These are phyloP conservation scores for Ceratobasidium sp. DNA, from an alignment of 1,284 basidiomycete genomes.

Conservation along the genomic window DNA sequence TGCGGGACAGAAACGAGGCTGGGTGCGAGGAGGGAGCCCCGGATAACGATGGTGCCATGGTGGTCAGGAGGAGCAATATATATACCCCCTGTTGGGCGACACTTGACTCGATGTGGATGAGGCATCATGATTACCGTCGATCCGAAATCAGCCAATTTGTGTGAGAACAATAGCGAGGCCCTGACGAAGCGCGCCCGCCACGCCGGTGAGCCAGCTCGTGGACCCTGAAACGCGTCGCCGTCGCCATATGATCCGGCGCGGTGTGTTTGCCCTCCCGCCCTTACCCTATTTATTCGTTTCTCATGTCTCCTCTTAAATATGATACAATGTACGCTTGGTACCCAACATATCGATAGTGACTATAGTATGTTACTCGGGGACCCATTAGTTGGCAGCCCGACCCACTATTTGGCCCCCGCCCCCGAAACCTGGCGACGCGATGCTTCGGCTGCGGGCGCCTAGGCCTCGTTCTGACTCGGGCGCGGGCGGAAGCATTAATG, in stretches of 20 bases:
- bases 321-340: too few relatives aligned
- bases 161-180: conserved; percentile 20
- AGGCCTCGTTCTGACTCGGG: conserved; percentile 7
- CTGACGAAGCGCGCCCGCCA: conserved; percentile 7
- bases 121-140: background rate
- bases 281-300: too few relatives aligned
- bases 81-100: conserved; percentile 21
- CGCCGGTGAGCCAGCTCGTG: background rate
- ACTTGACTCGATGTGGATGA: conserved; percentile 15
- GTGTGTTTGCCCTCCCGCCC: conserved; percentile 8
- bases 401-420: conserved; percentile 5
- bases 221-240: conserved; percentile 18
- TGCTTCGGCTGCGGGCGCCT: background rate
- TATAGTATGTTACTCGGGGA: too few relatives aligned
- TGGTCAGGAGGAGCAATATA: conserved; percentile 18
- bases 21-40: background rate
- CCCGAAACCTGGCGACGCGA: background rate
- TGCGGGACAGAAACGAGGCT: background rate
- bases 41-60: conserved; percentile 9
- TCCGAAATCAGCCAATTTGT: conserved; percentile 13
- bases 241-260: conserved; percentile 22
- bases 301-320: too few relatives aligned
- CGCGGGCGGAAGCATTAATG: background rate
- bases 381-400: too few relatives aligned
- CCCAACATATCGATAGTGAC: too few relatives aligned